Evolutionary conservation across 148 eudicot genomes (phyloP).

Genomic region (Pharnaceum exiguum): DNA sequence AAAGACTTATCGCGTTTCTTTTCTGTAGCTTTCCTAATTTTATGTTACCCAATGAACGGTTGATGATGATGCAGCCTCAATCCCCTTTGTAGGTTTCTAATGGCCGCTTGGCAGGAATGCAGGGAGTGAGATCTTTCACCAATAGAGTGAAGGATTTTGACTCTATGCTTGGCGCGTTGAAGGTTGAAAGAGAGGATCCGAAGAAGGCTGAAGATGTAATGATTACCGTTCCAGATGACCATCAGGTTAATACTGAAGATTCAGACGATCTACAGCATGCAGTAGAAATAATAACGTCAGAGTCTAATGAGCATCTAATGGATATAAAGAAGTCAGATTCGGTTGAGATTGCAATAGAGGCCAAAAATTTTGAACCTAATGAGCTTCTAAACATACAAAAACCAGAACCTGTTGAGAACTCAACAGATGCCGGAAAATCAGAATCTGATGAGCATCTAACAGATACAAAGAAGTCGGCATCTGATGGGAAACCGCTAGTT

Average conservation of each 20-base stretch:
- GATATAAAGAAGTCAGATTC: conserved; percentile 2
- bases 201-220: background rate
- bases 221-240: background rate
- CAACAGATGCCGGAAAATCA: background rate
- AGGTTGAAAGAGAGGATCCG: conserved; percentile 17
- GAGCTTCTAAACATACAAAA: background rate
- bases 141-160: conserved; percentile 54
- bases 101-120: conserved; percentile 50
- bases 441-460: background rate
- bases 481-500: background rate
- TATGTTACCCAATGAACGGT: too few relatives aligned
- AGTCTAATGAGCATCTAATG: too few relatives aligned
- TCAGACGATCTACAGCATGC: too few relatives aligned
- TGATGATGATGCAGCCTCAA: background rate
- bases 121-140: conserved; percentile 65
- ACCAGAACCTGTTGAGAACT: background rate
- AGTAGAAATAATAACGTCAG: too few relatives aligned
- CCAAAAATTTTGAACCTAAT: background rate
- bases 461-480: background rate
- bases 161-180: conserved; percentile 53
- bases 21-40: too few relatives aligned
- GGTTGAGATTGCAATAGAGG: background rate
- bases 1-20: too few relatives aligned
- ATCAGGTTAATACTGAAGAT: background rate
- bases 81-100: conserved; percentile 40